Conservation (phyloP, 1,284 basidiomycete genomes). For the Trichosporon inkin region DNA sequence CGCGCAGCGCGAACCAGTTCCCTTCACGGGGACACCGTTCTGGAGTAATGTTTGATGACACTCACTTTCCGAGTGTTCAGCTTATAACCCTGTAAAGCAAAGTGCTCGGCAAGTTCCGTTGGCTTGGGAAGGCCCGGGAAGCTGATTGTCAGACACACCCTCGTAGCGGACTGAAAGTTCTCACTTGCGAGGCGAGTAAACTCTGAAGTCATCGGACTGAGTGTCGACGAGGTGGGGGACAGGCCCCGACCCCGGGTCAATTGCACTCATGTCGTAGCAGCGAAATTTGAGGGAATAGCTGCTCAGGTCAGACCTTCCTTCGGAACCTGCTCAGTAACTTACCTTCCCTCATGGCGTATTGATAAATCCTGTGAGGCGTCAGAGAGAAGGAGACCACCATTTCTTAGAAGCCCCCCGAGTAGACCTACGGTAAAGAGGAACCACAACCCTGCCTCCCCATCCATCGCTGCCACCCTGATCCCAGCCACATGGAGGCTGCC, state of each 20-base stretch:
- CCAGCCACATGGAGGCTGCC: slow-evolving; percentile 41
- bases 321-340: slow-evolving; percentile 13
- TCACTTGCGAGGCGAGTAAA: slow-evolving; percentile 44
- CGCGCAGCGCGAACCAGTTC: neutral
- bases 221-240: slow-evolving; percentile 30
- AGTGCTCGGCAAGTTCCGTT: slow-evolving; percentile 43
- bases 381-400: slow-evolving; percentile 1
- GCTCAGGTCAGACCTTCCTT: neutral
- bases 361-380: slow-evolving; percentile 34
- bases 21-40: neutral
- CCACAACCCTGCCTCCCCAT: slow-evolving; percentile 41
- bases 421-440: slow-evolving; percentile 45
- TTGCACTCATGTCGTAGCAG: slow-evolving; percentile 37
- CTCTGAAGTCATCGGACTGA: slow-evolving; percentile 33
- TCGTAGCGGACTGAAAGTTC: neutral
- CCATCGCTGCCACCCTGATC: slow-evolving; percentile 33
- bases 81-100: slow-evolving; percentile 45
- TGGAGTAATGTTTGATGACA: neutral
- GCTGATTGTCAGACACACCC: slow-evolving; percentile 17
- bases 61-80: slow-evolving; percentile 46
- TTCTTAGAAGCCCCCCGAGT: neutral
- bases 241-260: slow-evolving; percentile 12
- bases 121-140: slow-evolving; percentile 42
- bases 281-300: slow-evolving; percentile 40
- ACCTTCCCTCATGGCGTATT: slow-evolving; percentile 42